Conservation (phyloP, 495 filamentous ascomycete genomes). For the Hypomontagnella monticulosa region DNA sequence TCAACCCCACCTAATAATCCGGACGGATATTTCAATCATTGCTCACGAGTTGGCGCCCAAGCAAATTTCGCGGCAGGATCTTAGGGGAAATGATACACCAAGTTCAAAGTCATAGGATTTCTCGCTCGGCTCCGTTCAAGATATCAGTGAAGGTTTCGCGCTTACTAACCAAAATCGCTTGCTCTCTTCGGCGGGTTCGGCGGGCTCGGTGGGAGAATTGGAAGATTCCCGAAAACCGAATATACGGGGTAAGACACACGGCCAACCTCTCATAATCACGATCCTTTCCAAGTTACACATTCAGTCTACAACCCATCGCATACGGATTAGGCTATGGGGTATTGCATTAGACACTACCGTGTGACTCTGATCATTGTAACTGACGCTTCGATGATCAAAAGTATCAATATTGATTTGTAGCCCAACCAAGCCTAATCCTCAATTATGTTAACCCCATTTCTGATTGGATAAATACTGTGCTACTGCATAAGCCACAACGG, state of each 20-base stretch:
- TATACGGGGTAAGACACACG: conserved; percentile 1
- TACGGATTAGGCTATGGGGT: background rate
- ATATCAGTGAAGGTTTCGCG: background rate
- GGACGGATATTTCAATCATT: background rate
- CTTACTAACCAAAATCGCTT: background rate
- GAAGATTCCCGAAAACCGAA: conserved; percentile 13
- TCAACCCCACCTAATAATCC: background rate
- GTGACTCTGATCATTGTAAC: background rate
- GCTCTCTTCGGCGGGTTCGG: conserved; percentile 5
- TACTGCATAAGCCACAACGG: background rate
- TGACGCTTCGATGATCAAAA: background rate
- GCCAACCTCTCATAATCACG: background rate
- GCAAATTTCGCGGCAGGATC: too few species aligned
- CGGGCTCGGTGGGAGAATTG: background rate
- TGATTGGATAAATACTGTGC: background rate
- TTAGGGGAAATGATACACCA: too few species aligned
- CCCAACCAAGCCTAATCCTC: too few species aligned
- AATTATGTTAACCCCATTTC: background rate
- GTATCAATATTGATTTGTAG: background rate
- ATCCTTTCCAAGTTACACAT: background rate
- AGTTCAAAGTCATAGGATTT: background rate
- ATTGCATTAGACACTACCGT: background rate
- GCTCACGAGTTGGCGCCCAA: too few species aligned
- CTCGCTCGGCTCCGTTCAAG: background rate
- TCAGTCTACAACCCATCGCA: background rate